phyloP scores from a whole-genome alignment of 148 eudicot species.

The Salicornia ramosissima region DNA sequence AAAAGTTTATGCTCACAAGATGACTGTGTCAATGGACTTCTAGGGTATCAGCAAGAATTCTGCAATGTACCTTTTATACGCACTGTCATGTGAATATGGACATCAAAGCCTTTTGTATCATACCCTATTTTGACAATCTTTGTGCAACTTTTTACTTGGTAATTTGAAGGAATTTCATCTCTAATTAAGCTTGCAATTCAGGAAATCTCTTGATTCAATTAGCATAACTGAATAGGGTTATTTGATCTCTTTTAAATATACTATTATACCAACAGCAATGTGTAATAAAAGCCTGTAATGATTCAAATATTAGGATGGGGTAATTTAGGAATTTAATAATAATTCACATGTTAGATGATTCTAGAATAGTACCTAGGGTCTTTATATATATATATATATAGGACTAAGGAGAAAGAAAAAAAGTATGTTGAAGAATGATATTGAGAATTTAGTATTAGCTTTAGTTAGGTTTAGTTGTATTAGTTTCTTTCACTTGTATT shows the following conservation, averaged over 20 bases:
- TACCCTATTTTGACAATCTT: background rate
- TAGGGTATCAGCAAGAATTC: background rate
- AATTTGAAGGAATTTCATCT: background rate
- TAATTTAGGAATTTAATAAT: no score
- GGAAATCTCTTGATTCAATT: background rate
- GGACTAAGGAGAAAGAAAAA: no score
- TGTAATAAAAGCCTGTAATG: no score
- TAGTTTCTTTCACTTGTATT: no score
- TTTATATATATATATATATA: no score
- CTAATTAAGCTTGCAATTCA: background rate
- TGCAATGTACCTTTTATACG: no score
- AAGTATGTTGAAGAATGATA: no score
- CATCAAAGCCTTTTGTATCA: background rate
- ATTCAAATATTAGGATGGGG: no score
- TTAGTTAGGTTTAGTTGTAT: no score
- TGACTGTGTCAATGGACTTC: background rate
- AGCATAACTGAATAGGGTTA: background rate
- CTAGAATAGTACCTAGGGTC: no score
- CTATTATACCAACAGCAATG: background rate
- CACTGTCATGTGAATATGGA: background rate
- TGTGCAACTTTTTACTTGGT: constrained; percentile 1
- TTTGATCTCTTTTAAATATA: background rate
- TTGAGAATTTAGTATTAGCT: no score
- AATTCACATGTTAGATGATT: no score
- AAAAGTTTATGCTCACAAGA: background rate